Percentiles rank a stretch among this genome's conserved stretches.
Evolutionary conservation across 1,284 basidiomycete species (phyloP).

Genomic region (Cutaneotrichosporon mucoides): DNA sequence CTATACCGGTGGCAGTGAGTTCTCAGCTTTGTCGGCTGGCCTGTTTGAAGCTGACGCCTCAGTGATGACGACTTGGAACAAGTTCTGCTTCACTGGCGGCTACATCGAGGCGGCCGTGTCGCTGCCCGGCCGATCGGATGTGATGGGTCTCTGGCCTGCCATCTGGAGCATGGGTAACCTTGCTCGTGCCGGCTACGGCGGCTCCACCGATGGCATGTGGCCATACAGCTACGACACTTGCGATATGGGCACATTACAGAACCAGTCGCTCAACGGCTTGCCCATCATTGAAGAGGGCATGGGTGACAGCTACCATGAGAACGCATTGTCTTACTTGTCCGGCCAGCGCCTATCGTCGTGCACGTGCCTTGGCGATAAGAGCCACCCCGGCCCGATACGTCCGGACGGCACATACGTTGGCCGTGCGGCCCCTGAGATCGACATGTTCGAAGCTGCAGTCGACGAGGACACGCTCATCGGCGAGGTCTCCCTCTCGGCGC

Average conservation of each 20-base stretch:
- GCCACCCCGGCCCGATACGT: conserved; percentile 72
- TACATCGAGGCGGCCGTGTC: conserved; percentile 72
- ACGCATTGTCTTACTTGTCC: conserved; percentile 58
- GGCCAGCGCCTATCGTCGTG: conserved; percentile 78
- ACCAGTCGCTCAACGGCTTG: conserved; percentile 51
- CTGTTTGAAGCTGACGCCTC: background rate
- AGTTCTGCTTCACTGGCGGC: conserved; percentile 83
- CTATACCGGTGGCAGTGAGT: conserved; percentile 62
- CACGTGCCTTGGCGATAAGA: conserved; percentile 62
- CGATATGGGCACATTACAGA: conserved; percentile 56
- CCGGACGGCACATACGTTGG: conserved; percentile 68
- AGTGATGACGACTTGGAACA: conserved; percentile 66
- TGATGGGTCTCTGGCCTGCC: conserved; percentile 66
- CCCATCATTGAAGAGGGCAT: conserved; percentile 26
- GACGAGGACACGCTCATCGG: conserved; percentile 27
- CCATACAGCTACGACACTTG: conserved; percentile 55
- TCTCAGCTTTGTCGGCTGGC: background rate
- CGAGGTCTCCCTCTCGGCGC: conserved; percentile 43
- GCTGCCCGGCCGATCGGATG: conserved; percentile 67
- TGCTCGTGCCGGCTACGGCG: conserved; percentile 53
- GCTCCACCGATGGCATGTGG: conserved; percentile 50
- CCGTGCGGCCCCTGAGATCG: conserved; percentile 82
- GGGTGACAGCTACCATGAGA: conserved; percentile 31
- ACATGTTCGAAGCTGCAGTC: conserved; percentile 67
- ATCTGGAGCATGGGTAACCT: conserved; percentile 53